Evolutionary conservation across 192 early-diverging fungal genomes (phyloP), one percentile per base, ranked within the genome.

Genomic region (Backusella sp.): DNA sequence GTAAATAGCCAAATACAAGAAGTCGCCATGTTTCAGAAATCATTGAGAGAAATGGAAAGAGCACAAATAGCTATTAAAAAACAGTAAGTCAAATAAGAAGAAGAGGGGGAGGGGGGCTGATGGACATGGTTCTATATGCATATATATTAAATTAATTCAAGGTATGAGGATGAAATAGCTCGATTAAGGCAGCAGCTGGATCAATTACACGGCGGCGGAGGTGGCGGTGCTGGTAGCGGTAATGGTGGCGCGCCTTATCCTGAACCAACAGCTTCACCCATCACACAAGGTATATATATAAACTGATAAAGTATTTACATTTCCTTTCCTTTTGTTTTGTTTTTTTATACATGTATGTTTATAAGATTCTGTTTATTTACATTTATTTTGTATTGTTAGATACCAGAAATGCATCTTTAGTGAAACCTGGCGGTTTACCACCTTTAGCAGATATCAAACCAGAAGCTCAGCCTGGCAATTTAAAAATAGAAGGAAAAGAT

Each of bases 111-210:
- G 4, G 1, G 15, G 37, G 23, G 1, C 7, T 1, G 37, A 21
- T n/a, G 6, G 4, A 15, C 41, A 46, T 46, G 17, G 37, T 39
- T 66, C 11, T 56, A 28, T 56, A 28, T 72, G 3, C 28, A 11
- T 66, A 28, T 26, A 56, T 68, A 34, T 73, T 69, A 26, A 46
- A n/a, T 39, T 56, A 28, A 68, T 37, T 49, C 46, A 70, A 89
- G 88, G 75, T 86, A 86, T 74, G 97, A 98, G 77, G 94, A 96
- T 68, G 96, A 98, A 72, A 92, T 97, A 74, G 82, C 83, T 46
- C 86, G 91, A 32, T 82, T 97, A 70, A 90, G 94, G 21, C 91
- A 92, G 26, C 94, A 98, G 67, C 87, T 97, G 9, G 95, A 97
- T 70, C 86, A 71, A 71, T 42, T 71, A 39, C 70, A 71, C 12